Evolutionary conservation across 1,284 basidiomycete genomes (phyloP), one percentile per base, ranked within the genome.

Genomic region (Albatrellus sp.): DNA sequence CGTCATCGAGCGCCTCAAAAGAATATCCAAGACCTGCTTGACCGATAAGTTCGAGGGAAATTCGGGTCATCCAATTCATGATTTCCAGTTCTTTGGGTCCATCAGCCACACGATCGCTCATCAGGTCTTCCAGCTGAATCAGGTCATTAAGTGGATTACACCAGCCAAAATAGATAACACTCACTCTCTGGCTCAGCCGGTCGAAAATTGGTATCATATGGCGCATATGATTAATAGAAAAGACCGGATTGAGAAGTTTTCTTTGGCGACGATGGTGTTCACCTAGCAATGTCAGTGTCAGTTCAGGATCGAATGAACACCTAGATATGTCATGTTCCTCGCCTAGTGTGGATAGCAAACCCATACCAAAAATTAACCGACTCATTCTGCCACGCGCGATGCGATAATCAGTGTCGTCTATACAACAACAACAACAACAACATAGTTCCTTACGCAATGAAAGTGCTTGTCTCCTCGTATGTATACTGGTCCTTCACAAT

Each of bases 401-500:
- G 9, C 29, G 16, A 34, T 12, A 11, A 5, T 13, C 9, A 8
- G 12, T 7, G 35, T 34, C 13, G 19, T 13, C 16, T 39, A 3
- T 7, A 13, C 9, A 35, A 8, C 3, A n/a, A 20, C 14, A 12
- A 8, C 17, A 10, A 28, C 19, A 20, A 13, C 2, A 28, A 37
- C 19, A 5, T 17, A 34, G 40, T 20, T 9, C 32, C 24, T 14
- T 49, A 58, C 57, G 45, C 42, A 6, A 51, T 44, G 40, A 52
- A 53, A 13, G 37, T 43, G 14, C 39, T 42, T 5, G 52, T 51
- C 28, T 61, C 57, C 20, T 58, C 55, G 44, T 57, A 63, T 29
- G 54, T 44, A 16, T 58, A 48, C 39, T 57, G 55, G 10, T 64
- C 62, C 44, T 60, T 63, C 20, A 60, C 49, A 28, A 64, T 37